A percentile compares a stretch with the other conserved stretches of the same genome.
phyloP scores from a whole-genome alignment of 2,329 filamentous ascomycete species.

The Stemphylium vesicarium region DNA sequence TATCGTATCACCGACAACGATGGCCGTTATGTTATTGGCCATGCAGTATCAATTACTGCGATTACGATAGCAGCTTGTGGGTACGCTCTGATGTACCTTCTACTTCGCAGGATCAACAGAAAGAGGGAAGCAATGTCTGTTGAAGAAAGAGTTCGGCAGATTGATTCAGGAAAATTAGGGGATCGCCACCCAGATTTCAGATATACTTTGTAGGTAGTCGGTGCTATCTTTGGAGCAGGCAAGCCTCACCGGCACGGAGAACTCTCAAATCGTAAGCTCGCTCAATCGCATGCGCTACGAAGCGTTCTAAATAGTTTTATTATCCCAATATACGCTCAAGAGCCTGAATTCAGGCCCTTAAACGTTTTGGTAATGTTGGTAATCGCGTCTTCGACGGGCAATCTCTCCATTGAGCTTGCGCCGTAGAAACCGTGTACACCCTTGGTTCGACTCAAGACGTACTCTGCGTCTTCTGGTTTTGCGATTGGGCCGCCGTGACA shows the following conservation, averaged over 20 bases:
- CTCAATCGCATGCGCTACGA: too few relatives aligned
- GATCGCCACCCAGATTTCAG: constrained; percentile 60
- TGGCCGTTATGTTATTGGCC: constrained; percentile 19
- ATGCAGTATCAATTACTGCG: constrained; percentile 37
- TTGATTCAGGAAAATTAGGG: constrained; percentile 56
- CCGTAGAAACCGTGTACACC: constrained; percentile 76
- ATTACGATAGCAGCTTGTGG: constrained; percentile 20
- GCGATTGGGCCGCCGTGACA: constrained; percentile 75
- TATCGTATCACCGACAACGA: constrained; percentile 19
- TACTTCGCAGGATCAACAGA: constrained; percentile 58
- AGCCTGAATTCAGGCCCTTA: constrained; percentile 49
- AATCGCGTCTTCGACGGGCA: constrained; percentile 72
- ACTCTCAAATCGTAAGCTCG: too few relatives aligned
- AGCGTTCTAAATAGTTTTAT: not conserved
- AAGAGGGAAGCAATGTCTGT: constrained; percentile 54
- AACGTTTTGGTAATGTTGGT: constrained; percentile 63
- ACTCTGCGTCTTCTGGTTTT: constrained; percentile 66
- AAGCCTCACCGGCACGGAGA: too few relatives aligned
- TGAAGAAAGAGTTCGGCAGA: constrained; percentile 53
- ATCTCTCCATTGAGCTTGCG: constrained; percentile 71
- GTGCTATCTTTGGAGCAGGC: not conserved
- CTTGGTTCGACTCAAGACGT: constrained; percentile 64
- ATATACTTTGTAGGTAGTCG: constrained; percentile 31
- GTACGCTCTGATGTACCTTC: constrained; percentile 43
- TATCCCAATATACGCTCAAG: not conserved